Evolutionary conservation across 352 stramenopile genomes (phyloP), one percentile per base, ranked within the genome.

Genomic region (Achlya hypogyna): DNA sequence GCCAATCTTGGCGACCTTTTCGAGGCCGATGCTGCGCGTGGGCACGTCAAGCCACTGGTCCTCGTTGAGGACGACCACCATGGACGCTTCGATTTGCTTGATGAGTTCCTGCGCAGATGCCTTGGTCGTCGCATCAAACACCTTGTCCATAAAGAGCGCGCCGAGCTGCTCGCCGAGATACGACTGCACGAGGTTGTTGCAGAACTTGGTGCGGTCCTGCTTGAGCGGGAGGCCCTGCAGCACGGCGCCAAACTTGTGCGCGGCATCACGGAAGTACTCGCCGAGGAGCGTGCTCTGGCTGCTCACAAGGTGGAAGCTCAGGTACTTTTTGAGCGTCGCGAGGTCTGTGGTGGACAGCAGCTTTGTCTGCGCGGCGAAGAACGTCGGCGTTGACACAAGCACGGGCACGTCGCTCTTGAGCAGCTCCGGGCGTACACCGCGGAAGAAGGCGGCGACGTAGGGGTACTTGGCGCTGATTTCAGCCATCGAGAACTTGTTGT

Each of bases 1-100:
- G 62, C 78, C 78, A 59, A 98, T 93, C n/a, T 84, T 76, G 45
- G 71, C 54, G 43, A 98, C 86, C 74, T 98, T 98, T 32, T 95
- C 79, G 14, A 96, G 75, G 0, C 87, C 90, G 32, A 84, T 78
- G 5, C 81, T 67, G 40, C 89, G 81, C 22, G 91, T 97, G 16
- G 74, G 53, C 42, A 92, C 80, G 58, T 91, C 89, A 51, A 98
- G 82, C 92, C 92, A 98, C 20, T 84, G 75, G 23, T 96, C 88
- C 43, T 91, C 86, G 60, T 84, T 83, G 34, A 98, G 65, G 28
- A 91, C 59, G 28, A 82, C 76, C 63, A 86, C 78, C 69, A 97
- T 76, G 27, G 89, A 84, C 27, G 82, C 74, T 40, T 94, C 84
- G 35, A 98, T 93, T 65, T 90, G 77, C 56, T 89, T 70, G 6